phyloP scores from a whole-genome alignment of 345 rosid genomes.

The Ricinus communis region DNA sequence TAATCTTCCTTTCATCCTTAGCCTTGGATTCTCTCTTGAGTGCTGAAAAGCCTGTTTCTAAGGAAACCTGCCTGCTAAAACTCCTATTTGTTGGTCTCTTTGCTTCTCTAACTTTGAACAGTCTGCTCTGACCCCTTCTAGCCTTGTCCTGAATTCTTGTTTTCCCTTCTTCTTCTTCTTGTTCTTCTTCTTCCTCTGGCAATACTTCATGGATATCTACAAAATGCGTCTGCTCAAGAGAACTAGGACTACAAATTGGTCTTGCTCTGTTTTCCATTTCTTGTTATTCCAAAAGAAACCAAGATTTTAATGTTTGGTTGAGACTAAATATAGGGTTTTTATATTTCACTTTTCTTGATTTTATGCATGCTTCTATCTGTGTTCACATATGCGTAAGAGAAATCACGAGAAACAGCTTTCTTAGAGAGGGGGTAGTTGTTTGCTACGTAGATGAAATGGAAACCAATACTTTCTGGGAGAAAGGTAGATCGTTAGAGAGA shows the following conservation, averaged over 20 bases:
- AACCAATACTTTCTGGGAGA: conserved; percentile 25
- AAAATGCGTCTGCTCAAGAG: conserved; percentile 36
- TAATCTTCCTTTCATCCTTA: conserved; percentile 46
- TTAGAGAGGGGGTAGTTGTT: neutral
- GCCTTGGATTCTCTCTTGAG: conserved; percentile 52
- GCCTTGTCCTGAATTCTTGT: conserved; percentile 31
- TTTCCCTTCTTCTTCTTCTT: conserved; percentile 36
- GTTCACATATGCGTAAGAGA: neutral
- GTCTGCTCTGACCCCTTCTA: conserved; percentile 31
- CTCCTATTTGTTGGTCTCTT: conserved; percentile 43
- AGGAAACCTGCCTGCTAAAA: conserved; percentile 74
- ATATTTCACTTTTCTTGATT: neutral
- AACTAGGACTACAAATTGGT: conserved; percentile 21
- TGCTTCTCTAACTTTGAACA: conserved; percentile 37
- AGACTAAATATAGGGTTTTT: neutral
- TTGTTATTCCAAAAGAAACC: neutral
- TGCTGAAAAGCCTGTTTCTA: conserved; percentile 85
- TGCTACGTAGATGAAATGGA: conserved; percentile 24
- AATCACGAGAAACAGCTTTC: conserved; percentile 33
- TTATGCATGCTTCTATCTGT: conserved; percentile 3
- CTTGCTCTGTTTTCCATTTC: conserved; percentile 21
- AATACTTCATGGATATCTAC: conserved; percentile 68
- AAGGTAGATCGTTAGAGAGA: conserved; percentile 18
- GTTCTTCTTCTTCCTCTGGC: conserved; percentile 51
- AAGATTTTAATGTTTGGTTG: neutral